Base-by-base conservation (phyloP, 1,139 yeast species). In the Pichia sp. region DNA sequence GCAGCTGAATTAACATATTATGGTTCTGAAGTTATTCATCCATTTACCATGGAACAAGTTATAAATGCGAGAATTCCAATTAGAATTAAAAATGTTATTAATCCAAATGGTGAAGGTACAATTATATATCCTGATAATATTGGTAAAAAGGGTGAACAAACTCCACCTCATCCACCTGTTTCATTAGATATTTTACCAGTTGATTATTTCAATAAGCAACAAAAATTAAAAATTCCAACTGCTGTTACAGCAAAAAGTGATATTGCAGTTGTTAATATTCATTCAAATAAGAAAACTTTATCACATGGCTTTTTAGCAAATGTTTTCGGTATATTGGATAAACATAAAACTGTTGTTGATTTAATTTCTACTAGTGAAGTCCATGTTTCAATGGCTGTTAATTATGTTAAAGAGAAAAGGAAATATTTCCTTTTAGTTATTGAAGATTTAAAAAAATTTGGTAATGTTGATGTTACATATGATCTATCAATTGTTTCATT, bases 1-100 rank as follows among this genome's bases (percentile, higher is more conserved):
- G 98, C 98, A 2, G 94, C 97, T 0, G 98, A 92, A 67, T 76
- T 92, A 65, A 92, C 98, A 0, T 92, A 92, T 66, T 92, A 92
- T 61, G 98, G 98, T 30, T 84, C 95, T 6, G 98, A 92, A 67
- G 98, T 92, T 52, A 92, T 92, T 55, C 98, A 92, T 61, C 98
- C 98, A 2, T 92, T 92, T 70, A 92, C 98, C 31, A 92, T 92
- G 98, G 97, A 92, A 67, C 98, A 92, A 68, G 98, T 90, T 47
- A 92, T 92, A 56, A 81, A 82, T 55, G 97, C 97, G 11, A 86
- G 85, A 62, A 92, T 92, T 57, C 98, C 98, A 37, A 92, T 92
- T 62, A 78, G 97, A 62, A 92, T 92, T 59, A 92, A 92, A 66
- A 92, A 92, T 64, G 98, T 92, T 44, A 90, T 80, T 65, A 90